Percentiles rank a stretch among this genome's conserved stretches.
Evolutionary conservation across 1,139 yeast genomes (phyloP).

Genomic region (Citeromyces hawaiiensis): DNA sequence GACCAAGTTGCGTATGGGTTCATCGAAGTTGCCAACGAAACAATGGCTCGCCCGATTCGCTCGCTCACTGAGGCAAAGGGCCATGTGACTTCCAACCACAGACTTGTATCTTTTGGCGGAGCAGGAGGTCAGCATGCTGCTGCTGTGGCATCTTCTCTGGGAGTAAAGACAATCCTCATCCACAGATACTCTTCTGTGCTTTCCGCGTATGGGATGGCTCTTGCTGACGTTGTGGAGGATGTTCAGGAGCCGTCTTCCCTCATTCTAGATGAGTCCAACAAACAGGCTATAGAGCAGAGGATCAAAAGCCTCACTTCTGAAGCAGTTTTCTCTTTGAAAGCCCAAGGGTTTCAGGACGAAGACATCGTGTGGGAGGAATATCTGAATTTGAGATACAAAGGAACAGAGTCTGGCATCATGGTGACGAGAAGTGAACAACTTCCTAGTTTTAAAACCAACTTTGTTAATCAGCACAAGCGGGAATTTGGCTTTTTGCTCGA

Average conservation of each 20-base stretch:
- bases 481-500: conserved; percentile 19
- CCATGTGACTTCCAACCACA: conserved; percentile 27
- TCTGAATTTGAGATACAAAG: conserved; percentile 70
- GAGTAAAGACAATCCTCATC: conserved; percentile 28
- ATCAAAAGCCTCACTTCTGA: conserved; percentile 20
- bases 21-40: conserved; percentile 37
- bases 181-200: conserved; percentile 41
- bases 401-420: conserved; percentile 81
- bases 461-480: conserved; percentile 15
- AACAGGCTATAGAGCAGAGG: conserved; percentile 17
- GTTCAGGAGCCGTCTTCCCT: conserved; percentile 44
- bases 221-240: conserved; percentile 52
- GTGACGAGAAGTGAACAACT: conserved; percentile 23
- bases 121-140: conserved; percentile 48
- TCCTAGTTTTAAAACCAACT: conserved; percentile 12
- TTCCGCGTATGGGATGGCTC: conserved; percentile 42
- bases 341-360: conserved; percentile 31
- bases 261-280: conserved; percentile 18
- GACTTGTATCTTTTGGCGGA: conserved; percentile 43
- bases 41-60: conserved; percentile 44
- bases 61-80: conserved; percentile 44
- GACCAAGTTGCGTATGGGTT: conserved; percentile 41
- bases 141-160: conserved; percentile 34
- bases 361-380: conserved; percentile 36
- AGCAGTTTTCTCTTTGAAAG: conserved; percentile 21